phyloP scores from a whole-genome alignment of 2,329 filamentous ascomycete genomes.

The Tolypocladium amazonense region DNA sequence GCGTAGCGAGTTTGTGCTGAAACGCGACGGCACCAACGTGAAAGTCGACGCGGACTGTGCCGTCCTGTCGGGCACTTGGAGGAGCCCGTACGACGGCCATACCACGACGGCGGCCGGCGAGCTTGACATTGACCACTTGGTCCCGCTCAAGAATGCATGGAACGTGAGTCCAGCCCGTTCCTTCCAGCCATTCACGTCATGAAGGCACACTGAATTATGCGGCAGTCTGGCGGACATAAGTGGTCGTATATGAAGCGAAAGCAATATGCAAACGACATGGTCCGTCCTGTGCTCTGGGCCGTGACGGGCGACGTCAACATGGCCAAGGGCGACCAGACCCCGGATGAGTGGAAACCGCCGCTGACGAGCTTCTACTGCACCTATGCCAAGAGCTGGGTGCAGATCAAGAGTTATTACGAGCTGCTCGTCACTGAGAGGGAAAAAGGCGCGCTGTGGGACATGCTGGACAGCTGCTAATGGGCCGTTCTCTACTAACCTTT shows the following conservation, averaged over 20 bases:
- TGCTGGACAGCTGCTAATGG: conserved; percentile 20
- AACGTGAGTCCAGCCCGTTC: conserved; percentile 36
- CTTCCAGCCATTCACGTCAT: neutral
- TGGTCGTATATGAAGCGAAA: no score
- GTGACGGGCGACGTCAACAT: conserved; percentile 71
- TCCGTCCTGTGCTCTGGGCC: conserved; percentile 65
- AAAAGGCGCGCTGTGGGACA: conserved; percentile 51
- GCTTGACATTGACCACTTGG: conserved; percentile 75
- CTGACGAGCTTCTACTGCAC: conserved; percentile 62
- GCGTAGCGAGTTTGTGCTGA: conserved; percentile 53
- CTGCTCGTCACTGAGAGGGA: conserved; percentile 62
- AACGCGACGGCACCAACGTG: conserved; percentile 61
- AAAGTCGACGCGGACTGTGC: conserved; percentile 47
- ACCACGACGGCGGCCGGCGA: conserved; percentile 59
- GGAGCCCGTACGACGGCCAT: conserved; percentile 62
- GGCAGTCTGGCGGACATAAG: conserved; percentile 59
- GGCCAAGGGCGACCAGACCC: conserved; percentile 60
- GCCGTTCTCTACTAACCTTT: neutral
- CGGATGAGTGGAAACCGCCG: conserved; percentile 68
- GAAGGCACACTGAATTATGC: neutral
- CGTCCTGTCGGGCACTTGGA: conserved; percentile 57
- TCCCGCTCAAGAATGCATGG: conserved; percentile 74
- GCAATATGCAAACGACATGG: conserved; percentile 67
- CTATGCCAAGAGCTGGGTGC: conserved; percentile 67
- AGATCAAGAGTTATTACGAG: conserved; percentile 63